These are phyloP conservation scores for Cnidoscolus chayamansa DNA, from an alignment of 441 rosid species.

Conservation along the genomic window DNA sequence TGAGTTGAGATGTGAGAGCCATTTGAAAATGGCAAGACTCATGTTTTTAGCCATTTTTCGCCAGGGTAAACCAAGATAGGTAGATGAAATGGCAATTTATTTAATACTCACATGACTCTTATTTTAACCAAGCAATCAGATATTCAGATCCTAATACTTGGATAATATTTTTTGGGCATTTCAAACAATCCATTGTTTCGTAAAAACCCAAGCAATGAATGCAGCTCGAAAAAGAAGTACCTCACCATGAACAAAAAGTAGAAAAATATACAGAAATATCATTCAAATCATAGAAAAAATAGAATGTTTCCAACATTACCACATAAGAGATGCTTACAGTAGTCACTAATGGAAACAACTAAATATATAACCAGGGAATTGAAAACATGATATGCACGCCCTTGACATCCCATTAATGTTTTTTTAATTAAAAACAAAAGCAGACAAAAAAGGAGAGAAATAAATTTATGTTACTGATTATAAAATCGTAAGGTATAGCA, in stretches of 20 bases:
- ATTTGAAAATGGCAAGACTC: too few relatives aligned
- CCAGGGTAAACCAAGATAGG: too few relatives aligned
- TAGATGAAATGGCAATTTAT: too few relatives aligned
- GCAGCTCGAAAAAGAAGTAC: neutral
- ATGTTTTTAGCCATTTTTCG: too few relatives aligned
- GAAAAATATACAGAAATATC: neutral
- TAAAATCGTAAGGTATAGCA: constrained; percentile 3
- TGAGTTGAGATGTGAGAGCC: too few relatives aligned
- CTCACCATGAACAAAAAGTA: neutral
- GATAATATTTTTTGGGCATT: too few relatives aligned
- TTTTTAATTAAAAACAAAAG: neutral
- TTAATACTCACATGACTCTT: too few relatives aligned
- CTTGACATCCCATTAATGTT: constrained; percentile 10
- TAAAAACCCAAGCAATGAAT: too few relatives aligned
- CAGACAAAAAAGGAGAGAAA: neutral
- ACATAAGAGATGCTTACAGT: neutral
- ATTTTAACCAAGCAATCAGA: too few relatives aligned
- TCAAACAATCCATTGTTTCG: too few relatives aligned
- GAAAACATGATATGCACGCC: constrained; percentile 17
- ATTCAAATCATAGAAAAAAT: neutral
- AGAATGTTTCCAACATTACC: constrained; percentile 3
- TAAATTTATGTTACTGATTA: constrained; percentile 3
- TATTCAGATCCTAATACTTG: too few relatives aligned
- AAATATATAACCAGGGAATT: neutral
- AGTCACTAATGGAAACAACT: neutral